phyloP scores from a whole-genome alignment of 257 asterid genomes.

The Solanum lycopersicoides region DNA sequence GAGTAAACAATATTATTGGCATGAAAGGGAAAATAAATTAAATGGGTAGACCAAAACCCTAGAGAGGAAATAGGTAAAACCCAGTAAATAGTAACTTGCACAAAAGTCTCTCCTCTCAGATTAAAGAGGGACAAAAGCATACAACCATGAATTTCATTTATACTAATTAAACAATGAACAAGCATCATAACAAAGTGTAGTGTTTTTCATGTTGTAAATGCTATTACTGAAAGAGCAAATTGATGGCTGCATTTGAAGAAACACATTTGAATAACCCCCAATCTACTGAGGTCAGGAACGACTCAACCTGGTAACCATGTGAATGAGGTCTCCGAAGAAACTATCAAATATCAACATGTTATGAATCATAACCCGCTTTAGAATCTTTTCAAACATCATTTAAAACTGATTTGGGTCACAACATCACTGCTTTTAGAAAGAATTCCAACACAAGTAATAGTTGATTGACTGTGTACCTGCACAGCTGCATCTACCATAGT shows the following conservation, averaged over 20 bases:
- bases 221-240: neutral
- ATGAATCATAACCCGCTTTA: neutral
- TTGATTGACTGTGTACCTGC: conserved; percentile 43
- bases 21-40: neutral
- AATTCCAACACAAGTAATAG: neutral
- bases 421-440: neutral
- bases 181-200: neutral
- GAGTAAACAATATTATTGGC: neutral
- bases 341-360: neutral
- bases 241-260: neutral
- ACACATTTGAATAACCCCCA: neutral
- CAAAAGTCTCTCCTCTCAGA: neutral
- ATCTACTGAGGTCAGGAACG: neutral
- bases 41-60: neutral
- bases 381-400: neutral
- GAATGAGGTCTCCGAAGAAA: neutral
- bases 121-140: neutral
- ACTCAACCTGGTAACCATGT: neutral
- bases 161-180: neutral
- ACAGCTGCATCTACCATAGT: conserved; percentile 80
- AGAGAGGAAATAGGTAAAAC: neutral
- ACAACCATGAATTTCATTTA: neutral
- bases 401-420: neutral
- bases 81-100: neutral
- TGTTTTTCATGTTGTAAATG: neutral